Evolutionary conservation across 2,329 filamentous ascomycete genomes (phyloP).

Genomic region (Monilinia aucupariae): DNA sequence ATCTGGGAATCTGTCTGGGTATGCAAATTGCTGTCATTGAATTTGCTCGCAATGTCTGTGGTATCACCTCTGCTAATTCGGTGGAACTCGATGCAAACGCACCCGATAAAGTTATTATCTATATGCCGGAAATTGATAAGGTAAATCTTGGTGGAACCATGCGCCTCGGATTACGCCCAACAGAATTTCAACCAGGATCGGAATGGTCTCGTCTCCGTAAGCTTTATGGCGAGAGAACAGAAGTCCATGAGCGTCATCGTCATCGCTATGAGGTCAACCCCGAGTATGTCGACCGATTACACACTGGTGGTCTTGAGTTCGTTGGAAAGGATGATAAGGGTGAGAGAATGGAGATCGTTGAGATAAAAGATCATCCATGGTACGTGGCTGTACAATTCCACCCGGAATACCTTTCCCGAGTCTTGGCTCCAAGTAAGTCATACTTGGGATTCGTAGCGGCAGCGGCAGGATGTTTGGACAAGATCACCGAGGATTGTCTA

Average conservation of each 20-base stretch:
- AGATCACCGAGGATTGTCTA: slow-evolving; percentile 24
- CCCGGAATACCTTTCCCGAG: slow-evolving; percentile 76
- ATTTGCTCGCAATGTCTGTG: slow-evolving; percentile 70
- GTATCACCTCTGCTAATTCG: slow-evolving; percentile 43
- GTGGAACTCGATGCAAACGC: slow-evolving; percentile 33
- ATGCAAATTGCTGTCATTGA: slow-evolving; percentile 84
- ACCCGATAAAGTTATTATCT: slow-evolving; percentile 58
- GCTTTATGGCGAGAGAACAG: slow-evolving; percentile 58
- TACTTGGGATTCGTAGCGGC: slow-evolving; percentile 85
- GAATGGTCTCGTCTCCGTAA: slow-evolving; percentile 69
- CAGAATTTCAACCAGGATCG: slow-evolving; percentile 57
- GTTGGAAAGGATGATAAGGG: slow-evolving; percentile 75
- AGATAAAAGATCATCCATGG: slow-evolving; percentile 77
- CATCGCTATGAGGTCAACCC: slow-evolving; percentile 92
- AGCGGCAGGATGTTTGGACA: slow-evolving; percentile 38
- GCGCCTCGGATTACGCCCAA: slow-evolving; percentile 68
- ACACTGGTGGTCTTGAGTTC: slow-evolving; percentile 65
- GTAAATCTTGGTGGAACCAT: slow-evolving; percentile 79
- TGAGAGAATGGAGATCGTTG: slow-evolving; percentile 76
- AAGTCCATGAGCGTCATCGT: slow-evolving; percentile 70
- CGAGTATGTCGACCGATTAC: slow-evolving; percentile 61
- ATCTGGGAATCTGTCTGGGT: slow-evolving; percentile 76
- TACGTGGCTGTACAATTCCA: slow-evolving; percentile 86
- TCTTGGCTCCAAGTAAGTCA: slow-evolving; percentile 66
- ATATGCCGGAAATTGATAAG: slow-evolving; percentile 84